Base-by-base conservation (phyloP, 164 flowering plant species). In the Saururus chinensis region DNA sequence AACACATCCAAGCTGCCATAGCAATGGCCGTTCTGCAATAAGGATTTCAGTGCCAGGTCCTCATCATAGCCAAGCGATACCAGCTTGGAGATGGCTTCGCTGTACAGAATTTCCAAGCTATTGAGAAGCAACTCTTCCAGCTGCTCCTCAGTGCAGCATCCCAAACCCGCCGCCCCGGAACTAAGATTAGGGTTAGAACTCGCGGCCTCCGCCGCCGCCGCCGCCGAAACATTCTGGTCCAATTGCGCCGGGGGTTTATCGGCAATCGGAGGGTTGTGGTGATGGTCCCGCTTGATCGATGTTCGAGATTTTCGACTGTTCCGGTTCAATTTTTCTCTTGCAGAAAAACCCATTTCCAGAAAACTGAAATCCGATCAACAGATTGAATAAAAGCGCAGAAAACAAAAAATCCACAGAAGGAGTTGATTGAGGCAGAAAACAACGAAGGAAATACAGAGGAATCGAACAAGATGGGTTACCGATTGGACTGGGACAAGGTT, bases 1-100 rank as follows among this genome's bases (percentile, higher is more conserved):
- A 89, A 59, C 30, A 81, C 85, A 79, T 90, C 96, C 89, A 82
- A 79, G 42, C 82, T 81, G n/a, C 96, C 96, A 76, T 81, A 91
- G 60, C 96, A 95, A 76, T 87, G 86, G 54, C 97, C 99, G 73
- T 83, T 88, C 41, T 77, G 68, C 65, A 95, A 71, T 0, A 95
- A 66, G 11, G 97, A 91, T 40, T 75, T 77, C 56, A 83, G 35
- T 0, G 87, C 88, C 64, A 67, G 69, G 13, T 87, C 93, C 69
- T 87, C 95, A 51, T 81, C 86, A 61, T 84, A 86, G 2, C 97
- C 95, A 60, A 86, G 70, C 0, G 67, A 67, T 0, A 84, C 75
- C 22, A 95, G 80, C 82, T 79, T 81, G 4, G 78, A 49, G 0
- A 91, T 67, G 14, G 92, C 95, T 68, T 95, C 92, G 30, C 70